phyloP scores from a whole-genome alignment of 108 stramenopile genomes.

The Licmophora abbreviata region DNA sequence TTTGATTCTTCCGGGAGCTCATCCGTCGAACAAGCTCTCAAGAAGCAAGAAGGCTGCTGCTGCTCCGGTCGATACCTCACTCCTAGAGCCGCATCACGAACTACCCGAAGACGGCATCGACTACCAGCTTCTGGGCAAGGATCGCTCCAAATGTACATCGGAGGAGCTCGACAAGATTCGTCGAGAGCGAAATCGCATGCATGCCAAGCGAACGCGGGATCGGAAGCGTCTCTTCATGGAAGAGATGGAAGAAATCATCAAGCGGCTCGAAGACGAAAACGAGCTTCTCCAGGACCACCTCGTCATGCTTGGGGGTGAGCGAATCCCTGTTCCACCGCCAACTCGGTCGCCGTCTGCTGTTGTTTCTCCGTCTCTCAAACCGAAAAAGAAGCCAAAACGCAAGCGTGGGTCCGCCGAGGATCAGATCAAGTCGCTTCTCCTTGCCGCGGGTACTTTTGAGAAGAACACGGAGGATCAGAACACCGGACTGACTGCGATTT shows the following conservation, averaged over 20 bases:
- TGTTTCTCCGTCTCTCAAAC: slow-evolving; percentile 3
- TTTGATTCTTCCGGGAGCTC: slow-evolving; percentile 68
- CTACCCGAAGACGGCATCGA: slow-evolving; percentile 76
- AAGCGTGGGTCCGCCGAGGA: slow-evolving; percentile 36
- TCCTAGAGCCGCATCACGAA: slow-evolving; percentile 13
- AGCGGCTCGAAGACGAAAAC: slow-evolving; percentile 64
- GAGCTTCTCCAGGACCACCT: slow-evolving; percentile 43
- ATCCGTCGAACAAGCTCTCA: slow-evolving; percentile 40
- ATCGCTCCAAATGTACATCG: slow-evolving; percentile 68
- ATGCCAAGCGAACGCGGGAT: slow-evolving; percentile 83
- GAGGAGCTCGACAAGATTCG: slow-evolving; percentile 81
- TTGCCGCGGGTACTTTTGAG: slow-evolving; percentile 41
- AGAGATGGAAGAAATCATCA: slow-evolving; percentile 78
- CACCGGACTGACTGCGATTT: slow-evolving; percentile 21
- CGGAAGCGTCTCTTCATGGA: slow-evolving; percentile 78
- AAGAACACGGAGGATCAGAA: slow-evolving; percentile 17
- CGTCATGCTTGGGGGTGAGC: slow-evolving; percentile 27
- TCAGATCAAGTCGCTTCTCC: slow-evolving; percentile 60
- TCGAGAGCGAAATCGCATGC: slow-evolving; percentile 86
- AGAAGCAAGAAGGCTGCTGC: slow-evolving; percentile 19
- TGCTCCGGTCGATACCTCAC: neutral
- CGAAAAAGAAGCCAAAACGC: neutral
- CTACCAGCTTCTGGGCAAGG: slow-evolving; percentile 69
- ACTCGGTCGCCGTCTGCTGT: slow-evolving; percentile 8
- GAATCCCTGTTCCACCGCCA: neutral